Conservation (phyloP, 2,329 filamentous ascomycete genomes). For the Venturia nashicola region DNA sequence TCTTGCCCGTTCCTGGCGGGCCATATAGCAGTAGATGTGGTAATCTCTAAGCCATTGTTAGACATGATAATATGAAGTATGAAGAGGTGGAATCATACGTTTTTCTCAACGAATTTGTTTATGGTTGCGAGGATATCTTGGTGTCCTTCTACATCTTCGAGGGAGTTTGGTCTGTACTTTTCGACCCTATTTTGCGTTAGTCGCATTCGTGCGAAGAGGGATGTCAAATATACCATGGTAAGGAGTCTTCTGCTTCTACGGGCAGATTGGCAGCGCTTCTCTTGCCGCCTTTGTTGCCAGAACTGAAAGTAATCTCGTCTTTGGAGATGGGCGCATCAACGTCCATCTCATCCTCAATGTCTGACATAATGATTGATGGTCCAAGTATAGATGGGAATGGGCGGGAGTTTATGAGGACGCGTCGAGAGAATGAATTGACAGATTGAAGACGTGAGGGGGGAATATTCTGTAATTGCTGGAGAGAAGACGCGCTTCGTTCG, state of each 20-base stretch:
- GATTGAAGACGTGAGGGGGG: neutral
- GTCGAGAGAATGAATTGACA: neutral
- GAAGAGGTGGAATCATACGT: constrained; percentile 36
- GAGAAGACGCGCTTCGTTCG: constrained; percentile 11
- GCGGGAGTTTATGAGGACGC: neutral
- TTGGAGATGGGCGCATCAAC: constrained; percentile 44
- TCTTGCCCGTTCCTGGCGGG: constrained; percentile 93
- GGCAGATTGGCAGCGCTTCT: constrained; percentile 85
- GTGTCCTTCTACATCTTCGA: constrained; percentile 90
- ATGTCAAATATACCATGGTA: constrained; percentile 60
- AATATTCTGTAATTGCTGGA: neutral
- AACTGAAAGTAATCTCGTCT: constrained; percentile 53
- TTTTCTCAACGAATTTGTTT: constrained; percentile 92
- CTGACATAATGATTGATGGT: constrained; percentile 32
- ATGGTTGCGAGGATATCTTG: constrained; percentile 96
- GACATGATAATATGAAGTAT: neutral
- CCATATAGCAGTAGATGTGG: constrained; percentile 95
- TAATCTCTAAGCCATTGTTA: constrained; percentile 43
- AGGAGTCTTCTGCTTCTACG: constrained; percentile 81
- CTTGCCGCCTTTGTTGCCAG: constrained; percentile 65
- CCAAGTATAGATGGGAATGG: neutral
- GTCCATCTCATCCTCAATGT: constrained; percentile 55
- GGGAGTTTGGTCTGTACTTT: constrained; percentile 82
- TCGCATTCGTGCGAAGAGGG: neutral
- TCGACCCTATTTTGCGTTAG: constrained; percentile 56